Conservation (phyloP, 192 early-diverging fungal genomes). For the Umbelopsis sp. region DNA sequence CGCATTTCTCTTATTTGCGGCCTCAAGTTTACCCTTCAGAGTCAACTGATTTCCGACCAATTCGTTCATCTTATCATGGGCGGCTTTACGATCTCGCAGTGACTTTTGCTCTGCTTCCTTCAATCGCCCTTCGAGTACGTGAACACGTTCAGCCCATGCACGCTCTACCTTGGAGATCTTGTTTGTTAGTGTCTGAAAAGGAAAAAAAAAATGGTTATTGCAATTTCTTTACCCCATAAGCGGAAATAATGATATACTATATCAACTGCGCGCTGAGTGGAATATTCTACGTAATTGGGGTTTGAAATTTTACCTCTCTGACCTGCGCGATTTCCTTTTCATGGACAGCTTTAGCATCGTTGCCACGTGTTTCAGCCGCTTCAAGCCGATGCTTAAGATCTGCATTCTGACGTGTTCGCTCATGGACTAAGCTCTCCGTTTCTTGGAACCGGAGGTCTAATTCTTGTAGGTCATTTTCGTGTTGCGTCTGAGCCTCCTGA, state of each 20-base stretch:
- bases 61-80: conserved; percentile 23
- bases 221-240: no score
- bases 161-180: conserved; percentile 20
- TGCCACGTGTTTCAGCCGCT: neutral
- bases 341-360: neutral
- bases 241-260: neutral
- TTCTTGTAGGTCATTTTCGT: conserved; percentile 17
- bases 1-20: conserved; percentile 18
- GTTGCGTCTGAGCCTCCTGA: conserved; percentile 9
- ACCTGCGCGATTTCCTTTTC: conserved; percentile 21
- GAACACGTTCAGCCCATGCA: conserved; percentile 5
- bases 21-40: conserved; percentile 23
- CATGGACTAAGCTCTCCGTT: conserved; percentile 13
- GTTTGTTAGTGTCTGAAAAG: conserved; percentile 4
- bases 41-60: conserved; percentile 10
- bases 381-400: conserved; percentile 7
- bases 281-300: neutral
- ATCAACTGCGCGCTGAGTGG: neutral
- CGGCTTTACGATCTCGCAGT: conserved; percentile 8
- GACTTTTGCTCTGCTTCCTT: conserved; percentile 20
- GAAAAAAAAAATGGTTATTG: neutral
- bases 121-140: conserved; percentile 13
- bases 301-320: neutral
- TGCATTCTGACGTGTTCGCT: conserved; percentile 21
- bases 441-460: conserved; percentile 17